A percentile compares a stretch with the other conserved stretches of the same genome.
These are phyloP conservation scores for Cercophora samala DNA, from an alignment of 495 filamentous ascomycete species.

Conservation along the genomic window DNA sequence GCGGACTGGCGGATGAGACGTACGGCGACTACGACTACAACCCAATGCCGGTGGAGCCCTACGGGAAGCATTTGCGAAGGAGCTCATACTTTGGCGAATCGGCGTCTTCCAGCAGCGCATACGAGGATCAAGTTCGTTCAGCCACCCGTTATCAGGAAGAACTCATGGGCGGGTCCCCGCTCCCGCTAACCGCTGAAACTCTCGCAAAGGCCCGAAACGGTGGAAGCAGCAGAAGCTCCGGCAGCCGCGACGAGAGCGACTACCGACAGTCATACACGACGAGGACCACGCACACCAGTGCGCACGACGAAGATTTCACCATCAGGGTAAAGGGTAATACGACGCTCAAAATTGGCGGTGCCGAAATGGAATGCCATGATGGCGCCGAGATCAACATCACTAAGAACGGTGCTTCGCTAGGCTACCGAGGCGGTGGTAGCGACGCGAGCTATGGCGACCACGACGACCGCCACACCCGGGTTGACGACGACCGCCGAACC, in stretches of 20 bases:
- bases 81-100: conserved; percentile 36
- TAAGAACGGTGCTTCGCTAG: conserved; percentile 23
- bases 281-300: conserved; percentile 49
- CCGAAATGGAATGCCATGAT: conserved; percentile 52
- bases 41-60: conserved; percentile 25
- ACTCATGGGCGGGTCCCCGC: conserved; percentile 39
- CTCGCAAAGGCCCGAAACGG: conserved; percentile 46
- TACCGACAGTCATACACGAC: conserved; percentile 54
- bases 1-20: conserved; percentile 20
- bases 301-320: conserved; percentile 51
- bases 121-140: conserved; percentile 48
- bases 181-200: conserved; percentile 49
- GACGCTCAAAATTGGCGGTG: conserved; percentile 45
- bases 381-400: conserved; percentile 53
- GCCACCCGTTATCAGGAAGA: conserved; percentile 52
- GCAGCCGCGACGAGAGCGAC: conserved; percentile 56
- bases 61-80: conserved; percentile 26
- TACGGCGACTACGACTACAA: conserved; percentile 29
- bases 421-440: conserved; percentile 38
- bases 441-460: conserved; percentile 41
- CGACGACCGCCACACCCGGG: conserved; percentile 37
- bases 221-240: conserved; percentile 50
- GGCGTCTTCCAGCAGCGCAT: conserved; percentile 33
- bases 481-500: conserved; percentile 36
- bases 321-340: conserved; percentile 50